Conservation (phyloP, 2,329 filamentous ascomycete genomes). For the Penicillium expansum region DNA sequence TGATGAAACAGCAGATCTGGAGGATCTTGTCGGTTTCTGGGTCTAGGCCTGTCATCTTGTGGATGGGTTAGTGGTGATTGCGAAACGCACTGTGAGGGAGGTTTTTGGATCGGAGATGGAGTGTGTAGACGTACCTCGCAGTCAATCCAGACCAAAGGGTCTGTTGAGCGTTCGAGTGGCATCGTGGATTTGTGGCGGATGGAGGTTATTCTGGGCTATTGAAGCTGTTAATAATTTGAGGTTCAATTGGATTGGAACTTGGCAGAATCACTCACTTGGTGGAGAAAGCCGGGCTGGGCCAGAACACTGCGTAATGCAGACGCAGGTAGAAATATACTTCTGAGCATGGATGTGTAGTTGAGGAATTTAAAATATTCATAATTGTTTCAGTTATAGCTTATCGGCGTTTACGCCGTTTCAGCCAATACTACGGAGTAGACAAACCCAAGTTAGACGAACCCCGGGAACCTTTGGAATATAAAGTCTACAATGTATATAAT, state of each 20-base stretch:
- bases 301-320: constrained; percentile 4
- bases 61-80: constrained; percentile 2
- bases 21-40: constrained; percentile 77
- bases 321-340: background rate
- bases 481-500: background rate
- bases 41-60: constrained; percentile 91
- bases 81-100: background rate
- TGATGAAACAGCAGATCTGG: constrained; percentile 90
- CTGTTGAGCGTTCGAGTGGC: constrained; percentile 52
- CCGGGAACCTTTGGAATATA: no score
- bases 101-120: background rate
- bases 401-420: background rate
- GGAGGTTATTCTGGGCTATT: background rate
- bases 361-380: background rate
- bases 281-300: constrained; percentile 26
- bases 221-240: constrained; percentile 11
- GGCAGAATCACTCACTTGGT: constrained; percentile 21
- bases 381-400: background rate
- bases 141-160: constrained; percentile 84
- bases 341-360: constrained; percentile 1
- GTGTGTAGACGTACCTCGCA: constrained; percentile 54
- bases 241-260: background rate
- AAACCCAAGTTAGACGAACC: background rate
- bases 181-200: constrained; percentile 27
- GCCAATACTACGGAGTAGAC: background rate